phyloP scores from a whole-genome alignment of 495 filamentous ascomycete species.

The Penicillium crystallinum region DNA sequence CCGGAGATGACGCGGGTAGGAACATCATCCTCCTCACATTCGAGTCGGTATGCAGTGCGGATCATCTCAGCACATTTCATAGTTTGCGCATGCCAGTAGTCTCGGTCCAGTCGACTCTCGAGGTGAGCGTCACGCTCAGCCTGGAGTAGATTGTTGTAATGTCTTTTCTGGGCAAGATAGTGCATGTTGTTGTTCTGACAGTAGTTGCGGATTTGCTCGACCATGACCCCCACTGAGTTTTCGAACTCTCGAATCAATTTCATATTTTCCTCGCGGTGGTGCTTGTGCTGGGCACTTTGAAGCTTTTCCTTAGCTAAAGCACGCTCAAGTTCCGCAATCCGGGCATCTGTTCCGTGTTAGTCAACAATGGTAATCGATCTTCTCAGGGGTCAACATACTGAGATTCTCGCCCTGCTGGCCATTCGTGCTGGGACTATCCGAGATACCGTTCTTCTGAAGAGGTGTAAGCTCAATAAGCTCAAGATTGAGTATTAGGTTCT shows the following conservation, averaged over 20 bases:
- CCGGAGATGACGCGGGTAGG: slow-evolving; percentile 47
- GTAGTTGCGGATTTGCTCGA: slow-evolving; percentile 58
- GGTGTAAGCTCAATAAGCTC: slow-evolving; percentile 14
- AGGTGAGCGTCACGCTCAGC: slow-evolving; percentile 53
- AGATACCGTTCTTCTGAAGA: slow-evolving; percentile 37
- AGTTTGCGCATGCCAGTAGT: slow-evolving; percentile 57
- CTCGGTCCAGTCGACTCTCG: slow-evolving; percentile 56
- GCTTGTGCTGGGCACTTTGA: slow-evolving; percentile 41
- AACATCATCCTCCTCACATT: slow-evolving; percentile 46
- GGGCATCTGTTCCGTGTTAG: slow-evolving; percentile 31
- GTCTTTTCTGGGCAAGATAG: slow-evolving; percentile 50
- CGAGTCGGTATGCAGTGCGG: slow-evolving; percentile 44
- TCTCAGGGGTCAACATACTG: slow-evolving; percentile 23
- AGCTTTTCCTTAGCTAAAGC: slow-evolving; percentile 48
- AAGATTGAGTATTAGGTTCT: background rate
- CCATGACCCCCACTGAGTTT: slow-evolving; percentile 47
- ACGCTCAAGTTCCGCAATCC: slow-evolving; percentile 48
- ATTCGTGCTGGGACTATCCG: slow-evolving; percentile 38
- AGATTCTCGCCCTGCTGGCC: slow-evolving; percentile 46
- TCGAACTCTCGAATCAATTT: slow-evolving; percentile 57
- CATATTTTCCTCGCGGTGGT: slow-evolving; percentile 47
- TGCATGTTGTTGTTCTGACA: slow-evolving; percentile 57
- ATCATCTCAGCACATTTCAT: slow-evolving; percentile 51
- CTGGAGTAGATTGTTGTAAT: slow-evolving; percentile 56
- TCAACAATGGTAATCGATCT: background rate